These are phyloP conservation scores for Suillus paluster DNA, from an alignment of 768 basidiomycete species.

Conservation along the genomic window DNA sequence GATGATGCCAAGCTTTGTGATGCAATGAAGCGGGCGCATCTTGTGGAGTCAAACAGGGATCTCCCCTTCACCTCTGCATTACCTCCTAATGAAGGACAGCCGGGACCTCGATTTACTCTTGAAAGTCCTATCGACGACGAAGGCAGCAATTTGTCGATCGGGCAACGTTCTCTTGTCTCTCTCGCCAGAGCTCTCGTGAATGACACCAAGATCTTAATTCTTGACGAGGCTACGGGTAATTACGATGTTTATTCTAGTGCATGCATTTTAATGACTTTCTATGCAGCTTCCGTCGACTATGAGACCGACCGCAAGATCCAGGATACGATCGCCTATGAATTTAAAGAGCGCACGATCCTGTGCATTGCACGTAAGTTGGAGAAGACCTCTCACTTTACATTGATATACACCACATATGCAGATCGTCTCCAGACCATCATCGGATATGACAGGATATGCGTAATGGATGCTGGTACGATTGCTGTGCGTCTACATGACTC, in stretches of 20 bases:
- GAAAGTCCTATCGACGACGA: conserved; percentile 88
- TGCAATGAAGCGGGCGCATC: conserved; percentile 82
- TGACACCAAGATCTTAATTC: conserved; percentile 79
- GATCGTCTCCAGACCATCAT: conserved; percentile 90
- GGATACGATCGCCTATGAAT: conserved; percentile 84
- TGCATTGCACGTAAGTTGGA: conserved; percentile 79
- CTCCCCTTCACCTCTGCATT: conserved; percentile 18
- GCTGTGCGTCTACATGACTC: conserved; percentile 54
- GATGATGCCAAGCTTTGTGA: conserved; percentile 87
- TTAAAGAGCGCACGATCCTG: conserved; percentile 81
- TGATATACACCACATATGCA: conserved; percentile 26
- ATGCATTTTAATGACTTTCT: neutral
- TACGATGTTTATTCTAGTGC: neutral
- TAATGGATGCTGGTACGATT: conserved; percentile 80
- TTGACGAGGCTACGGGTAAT: conserved; percentile 87
- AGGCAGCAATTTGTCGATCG: conserved; percentile 67
- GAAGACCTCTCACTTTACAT: neutral
- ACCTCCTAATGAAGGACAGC: conserved; percentile 36
- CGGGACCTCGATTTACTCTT: conserved; percentile 70
- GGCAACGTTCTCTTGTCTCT: conserved; percentile 79
- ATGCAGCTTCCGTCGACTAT: conserved; percentile 79
- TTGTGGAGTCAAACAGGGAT: conserved; percentile 59
- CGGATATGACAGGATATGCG: conserved; percentile 86
- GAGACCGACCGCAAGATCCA: conserved; percentile 93
- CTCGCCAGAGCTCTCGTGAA: conserved; percentile 90